Base-by-base conservation (phyloP, 331 rosid species). In the Quercus tomentella region DNA sequence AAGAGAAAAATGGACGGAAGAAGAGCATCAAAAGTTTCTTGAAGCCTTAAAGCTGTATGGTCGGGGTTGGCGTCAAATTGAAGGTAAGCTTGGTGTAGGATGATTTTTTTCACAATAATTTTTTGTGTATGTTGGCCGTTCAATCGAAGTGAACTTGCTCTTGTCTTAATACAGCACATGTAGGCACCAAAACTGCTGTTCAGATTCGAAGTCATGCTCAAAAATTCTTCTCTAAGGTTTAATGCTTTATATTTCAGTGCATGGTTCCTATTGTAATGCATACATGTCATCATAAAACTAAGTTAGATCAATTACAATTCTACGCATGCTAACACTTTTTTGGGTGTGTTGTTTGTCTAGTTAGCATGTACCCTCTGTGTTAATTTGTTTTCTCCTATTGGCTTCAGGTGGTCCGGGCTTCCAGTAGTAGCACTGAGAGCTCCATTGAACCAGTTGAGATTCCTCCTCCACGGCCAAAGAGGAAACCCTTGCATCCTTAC, bases 171-270 rank as follows among this genome's bases (percentile, higher is more conserved):
- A 91, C 97, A 96, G 98, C 93, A 77, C 96, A 96, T 87, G 89
- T 96, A 82, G 98, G 98, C 74, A 85, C 98, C 78, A 96, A 96
- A 93, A 91, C 97, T 79, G 98, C 98, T 28, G 92, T 96, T 88
- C 99, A 96, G 89, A 96, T 96, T 81, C 94, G 99, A 84, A 96
- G 99, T 84, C 99, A 96, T 87, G 99, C 99, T 79, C 99, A 96
- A 80, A 96, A 96, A 84, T 96, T 96, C 88, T 96, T 96, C 88
- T 90, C 98, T 84, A 96, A 96, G 99, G 99, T 96, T 55, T 16
- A 75, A 23, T 68, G 54, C 83, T 45, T 45, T 21, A 26, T 23
- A 41, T 37, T 78, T 67, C 31, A 72, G 76, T 35, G 28, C 43
- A 60, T n/a, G n/a, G 30, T 51, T 51, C 35, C 7, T 28, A 28